phyloP scores from a whole-genome alignment of 768 basidiomycete genomes.

The Saitozyma podzolica region DNA sequence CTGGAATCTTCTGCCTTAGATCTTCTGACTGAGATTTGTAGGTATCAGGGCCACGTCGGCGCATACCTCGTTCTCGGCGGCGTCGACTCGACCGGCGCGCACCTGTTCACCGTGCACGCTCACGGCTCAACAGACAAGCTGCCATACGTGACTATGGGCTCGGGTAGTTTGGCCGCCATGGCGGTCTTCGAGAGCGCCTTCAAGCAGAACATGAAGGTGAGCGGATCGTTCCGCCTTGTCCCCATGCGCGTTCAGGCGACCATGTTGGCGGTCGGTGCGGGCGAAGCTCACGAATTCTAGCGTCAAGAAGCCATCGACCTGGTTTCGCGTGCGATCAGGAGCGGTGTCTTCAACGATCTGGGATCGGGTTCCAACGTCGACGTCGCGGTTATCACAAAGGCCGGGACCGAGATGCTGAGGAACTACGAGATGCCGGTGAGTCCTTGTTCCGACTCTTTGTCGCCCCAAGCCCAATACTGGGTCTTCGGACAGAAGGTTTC shows the following conservation, averaged over 20 bases:
- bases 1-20: not conserved
- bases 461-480: not conserved
- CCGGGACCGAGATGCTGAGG: conserved; percentile 84
- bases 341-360: conserved; percentile 98
- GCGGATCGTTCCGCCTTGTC: conserved; percentile 38
- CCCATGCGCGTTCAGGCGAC: not conserved
- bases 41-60: conserved; percentile 90
- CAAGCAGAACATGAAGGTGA: conserved; percentile 76
- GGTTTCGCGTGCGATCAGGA: conserved; percentile 81
- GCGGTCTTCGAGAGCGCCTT: conserved; percentile 90
- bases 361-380: conserved; percentile 99
- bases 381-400: conserved; percentile 88
- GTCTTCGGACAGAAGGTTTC: too few species aligned
- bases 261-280: not conserved
- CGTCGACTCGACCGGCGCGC: conserved; percentile 89
- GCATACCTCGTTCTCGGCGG: conserved; percentile 96
- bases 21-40: conserved; percentile 44
- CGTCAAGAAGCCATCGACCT: conserved; percentile 76
- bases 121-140: conserved; percentile 98
- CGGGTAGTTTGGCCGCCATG: conserved; percentile 95
- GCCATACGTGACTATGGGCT: conserved; percentile 98
- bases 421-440: conserved; percentile 81
- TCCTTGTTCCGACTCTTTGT: not conserved
- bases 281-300: conserved; percentile 54
- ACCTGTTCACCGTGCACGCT: conserved; percentile 92